Conservation (phyloP, 345 rosid species). For the Dipteronia sinensis region DNA sequence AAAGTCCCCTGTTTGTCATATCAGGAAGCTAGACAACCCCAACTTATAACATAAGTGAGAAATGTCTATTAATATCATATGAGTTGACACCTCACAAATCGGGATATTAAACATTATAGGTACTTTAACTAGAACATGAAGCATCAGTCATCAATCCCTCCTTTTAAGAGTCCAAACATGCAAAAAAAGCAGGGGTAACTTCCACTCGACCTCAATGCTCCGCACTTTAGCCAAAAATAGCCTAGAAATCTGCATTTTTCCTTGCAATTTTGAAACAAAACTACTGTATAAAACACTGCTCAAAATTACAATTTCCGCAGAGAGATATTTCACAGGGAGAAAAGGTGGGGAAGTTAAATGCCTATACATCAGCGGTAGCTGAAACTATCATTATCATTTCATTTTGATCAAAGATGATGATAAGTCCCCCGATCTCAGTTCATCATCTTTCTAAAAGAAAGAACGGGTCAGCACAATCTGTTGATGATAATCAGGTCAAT, state of each 20-base stretch:
- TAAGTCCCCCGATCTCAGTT: conserved; percentile 6
- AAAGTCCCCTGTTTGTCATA: neutral
- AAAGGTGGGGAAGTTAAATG: neutral
- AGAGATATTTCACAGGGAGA: neutral
- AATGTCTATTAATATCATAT: too few relatives aligned
- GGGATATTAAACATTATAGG: neutral
- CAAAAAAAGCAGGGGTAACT: neutral
- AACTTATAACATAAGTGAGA: too few relatives aligned
- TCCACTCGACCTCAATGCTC: neutral
- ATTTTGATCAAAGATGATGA: neutral
- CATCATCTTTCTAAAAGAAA: conserved; percentile 13
- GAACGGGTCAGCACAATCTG: conserved; percentile 5
- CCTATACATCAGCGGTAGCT: neutral
- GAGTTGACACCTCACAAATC: too few relatives aligned
- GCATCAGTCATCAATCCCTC: neutral
- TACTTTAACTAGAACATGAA: neutral
- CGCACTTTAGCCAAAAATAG: conserved; percentile 3
- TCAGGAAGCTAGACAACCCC: too few relatives aligned
- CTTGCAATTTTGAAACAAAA: conserved; percentile 6
- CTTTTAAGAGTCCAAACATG: too few relatives aligned
- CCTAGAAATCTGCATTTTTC: conserved; percentile 12
- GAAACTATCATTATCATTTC: neutral
- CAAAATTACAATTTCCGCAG: conserved; percentile 12
- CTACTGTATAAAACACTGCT: conserved; percentile 7
- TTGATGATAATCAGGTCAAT: conserved; percentile 22